A percentile compares a stretch with the other conserved stretches of the same genome.
Conservation (phyloP, 805 yeast genomes). For the Yamadazyma sp. region DNA sequence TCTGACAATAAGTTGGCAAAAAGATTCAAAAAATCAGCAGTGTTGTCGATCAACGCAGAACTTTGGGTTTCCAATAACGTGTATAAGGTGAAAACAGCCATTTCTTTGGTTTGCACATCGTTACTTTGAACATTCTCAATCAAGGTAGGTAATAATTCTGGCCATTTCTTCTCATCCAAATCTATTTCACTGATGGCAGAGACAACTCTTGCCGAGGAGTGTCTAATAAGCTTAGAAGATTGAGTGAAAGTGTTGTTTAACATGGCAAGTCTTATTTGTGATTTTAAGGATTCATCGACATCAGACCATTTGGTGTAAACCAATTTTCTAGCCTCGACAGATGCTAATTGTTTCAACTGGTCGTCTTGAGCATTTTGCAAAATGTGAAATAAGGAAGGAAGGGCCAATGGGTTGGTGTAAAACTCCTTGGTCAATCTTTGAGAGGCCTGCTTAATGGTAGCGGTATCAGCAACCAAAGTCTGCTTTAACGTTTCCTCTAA, state of each 20-base stretch:
- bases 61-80: conserved; percentile 74
- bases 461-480: conserved; percentile 78
- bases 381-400: conserved; percentile 82
- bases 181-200: conserved; percentile 82
- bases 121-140: conserved; percentile 56
- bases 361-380: conserved; percentile 67
- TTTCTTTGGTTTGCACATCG: conserved; percentile 67
- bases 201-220: conserved; percentile 84
- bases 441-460: conserved; percentile 81
- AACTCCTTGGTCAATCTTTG: conserved; percentile 68
- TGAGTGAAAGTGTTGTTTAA: conserved; percentile 71
- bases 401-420: conserved; percentile 66
- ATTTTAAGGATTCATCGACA: conserved; percentile 50
- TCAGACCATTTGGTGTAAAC: conserved; percentile 68
- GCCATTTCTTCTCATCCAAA: conserved; percentile 66
- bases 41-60: conserved; percentile 54
- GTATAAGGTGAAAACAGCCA: conserved; percentile 76
- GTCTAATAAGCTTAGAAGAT: conserved; percentile 67
- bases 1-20: conserved; percentile 66
- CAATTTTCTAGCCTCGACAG: conserved; percentile 91
- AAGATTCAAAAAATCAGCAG: conserved; percentile 67
- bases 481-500: conserved; percentile 78
- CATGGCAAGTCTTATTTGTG: conserved; percentile 64
- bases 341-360: conserved; percentile 86
- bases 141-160: conserved; percentile 68